Percentiles rank a stretch among this genome's conserved stretches.
These are phyloP conservation scores for Penicillium pulvis DNA, from an alignment of 495 filamentous ascomycete genomes.

Conservation along the genomic window DNA sequence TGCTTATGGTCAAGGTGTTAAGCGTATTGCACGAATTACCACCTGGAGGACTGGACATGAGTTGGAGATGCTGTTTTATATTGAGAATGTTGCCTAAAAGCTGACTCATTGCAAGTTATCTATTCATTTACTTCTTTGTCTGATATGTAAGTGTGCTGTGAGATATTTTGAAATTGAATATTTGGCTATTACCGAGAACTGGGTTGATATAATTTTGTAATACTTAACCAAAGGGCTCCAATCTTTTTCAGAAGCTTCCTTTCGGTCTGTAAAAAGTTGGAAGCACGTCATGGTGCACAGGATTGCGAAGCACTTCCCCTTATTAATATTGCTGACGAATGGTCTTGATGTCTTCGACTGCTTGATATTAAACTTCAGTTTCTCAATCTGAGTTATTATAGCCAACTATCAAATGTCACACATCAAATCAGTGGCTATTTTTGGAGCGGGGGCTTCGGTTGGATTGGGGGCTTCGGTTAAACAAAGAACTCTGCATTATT, in stretches of 20 bases:
- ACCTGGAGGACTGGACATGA: background rate
- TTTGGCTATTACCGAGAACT: too few species aligned
- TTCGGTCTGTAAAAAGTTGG: background rate
- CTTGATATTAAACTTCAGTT: background rate
- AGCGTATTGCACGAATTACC: background rate
- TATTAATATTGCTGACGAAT: constrained; percentile 2
- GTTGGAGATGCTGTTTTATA: background rate
- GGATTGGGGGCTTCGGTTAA: too few species aligned
- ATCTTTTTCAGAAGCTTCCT: too few species aligned
- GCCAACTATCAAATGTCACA: background rate
- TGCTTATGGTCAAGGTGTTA: constrained; percentile 3
- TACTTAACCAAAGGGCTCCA: too few species aligned
- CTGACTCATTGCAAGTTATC: background rate
- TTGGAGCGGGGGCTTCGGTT: constrained; percentile 8
- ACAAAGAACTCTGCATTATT: too few species aligned
- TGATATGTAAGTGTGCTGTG: background rate
- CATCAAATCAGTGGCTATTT: constrained; percentile 4
- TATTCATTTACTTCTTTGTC: background rate
- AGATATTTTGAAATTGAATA: background rate
- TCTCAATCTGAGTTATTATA: background rate
- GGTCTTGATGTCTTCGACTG: background rate
- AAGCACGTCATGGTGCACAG: constrained; percentile 1
- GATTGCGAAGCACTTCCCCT: constrained; percentile 4
- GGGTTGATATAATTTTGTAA: too few species aligned
- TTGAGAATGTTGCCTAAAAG: background rate